phyloP scores from a whole-genome alignment of 176 grass and related monocot genomes.

The Secale cereale region DNA sequence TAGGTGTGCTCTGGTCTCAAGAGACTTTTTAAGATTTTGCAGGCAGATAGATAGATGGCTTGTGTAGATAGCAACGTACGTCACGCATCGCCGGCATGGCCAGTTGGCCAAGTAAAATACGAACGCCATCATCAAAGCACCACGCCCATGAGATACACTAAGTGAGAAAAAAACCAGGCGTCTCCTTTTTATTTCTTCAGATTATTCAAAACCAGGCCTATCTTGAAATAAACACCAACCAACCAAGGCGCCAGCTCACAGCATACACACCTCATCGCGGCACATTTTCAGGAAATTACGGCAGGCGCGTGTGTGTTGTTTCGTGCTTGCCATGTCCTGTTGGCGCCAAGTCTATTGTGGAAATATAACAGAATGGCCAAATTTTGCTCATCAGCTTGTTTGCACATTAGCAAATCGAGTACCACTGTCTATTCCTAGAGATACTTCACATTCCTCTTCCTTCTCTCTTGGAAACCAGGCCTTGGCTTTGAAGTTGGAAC shows the following conservation, averaged over 20 bases:
- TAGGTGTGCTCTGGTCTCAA: background rate
- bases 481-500: background rate
- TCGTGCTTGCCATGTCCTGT: background rate
- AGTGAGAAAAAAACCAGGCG: background rate
- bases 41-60: background rate
- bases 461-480: background rate
- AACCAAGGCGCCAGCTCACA: background rate
- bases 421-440: background rate
- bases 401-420: background rate
- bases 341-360: conserved; percentile 15
- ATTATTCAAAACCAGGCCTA: background rate
- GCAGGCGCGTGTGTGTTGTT: background rate
- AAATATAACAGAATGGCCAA: conserved; percentile 25
- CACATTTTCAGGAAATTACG: background rate
- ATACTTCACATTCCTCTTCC: background rate
- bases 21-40: background rate
- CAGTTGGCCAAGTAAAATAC: background rate
- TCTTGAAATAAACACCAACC: background rate
- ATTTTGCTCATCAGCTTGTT: background rate
- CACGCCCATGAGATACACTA: background rate
- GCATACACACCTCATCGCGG: background rate
- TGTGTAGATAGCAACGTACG: background rate
- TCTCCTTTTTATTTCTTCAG: background rate
- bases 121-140: background rate
- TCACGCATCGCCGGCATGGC: background rate